Evolutionary conservation across 2,329 filamentous ascomycete genomes (phyloP).

Genomic region (Phyllachora maydis): DNA sequence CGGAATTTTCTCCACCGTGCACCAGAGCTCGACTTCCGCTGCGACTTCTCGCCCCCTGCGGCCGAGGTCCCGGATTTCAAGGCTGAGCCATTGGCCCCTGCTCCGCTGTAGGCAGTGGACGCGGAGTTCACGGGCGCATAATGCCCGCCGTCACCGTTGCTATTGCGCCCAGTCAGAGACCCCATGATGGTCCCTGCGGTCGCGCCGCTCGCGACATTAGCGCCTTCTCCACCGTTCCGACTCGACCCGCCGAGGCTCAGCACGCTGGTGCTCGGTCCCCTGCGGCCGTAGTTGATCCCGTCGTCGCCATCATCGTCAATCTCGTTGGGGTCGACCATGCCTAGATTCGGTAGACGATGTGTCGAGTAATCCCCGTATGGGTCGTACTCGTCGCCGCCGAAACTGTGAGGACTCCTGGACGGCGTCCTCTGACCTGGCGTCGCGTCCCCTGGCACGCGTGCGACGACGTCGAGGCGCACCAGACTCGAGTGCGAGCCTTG

Average conservation of each 20-base stretch:
- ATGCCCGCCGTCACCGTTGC: constrained; percentile 14
- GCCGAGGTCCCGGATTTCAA: constrained; percentile 11
- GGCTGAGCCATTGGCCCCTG: constrained; percentile 9
- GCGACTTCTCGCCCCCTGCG: constrained; percentile 36
- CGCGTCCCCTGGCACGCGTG: constrained; percentile 11
- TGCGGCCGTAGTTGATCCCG: constrained; percentile 38
- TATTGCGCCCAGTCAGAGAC: constrained; percentile 16
- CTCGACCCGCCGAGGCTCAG: constrained; percentile 31
- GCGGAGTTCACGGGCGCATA: constrained; percentile 32
- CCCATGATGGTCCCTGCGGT: constrained; percentile 21
- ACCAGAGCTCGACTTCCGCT: constrained; percentile 29
- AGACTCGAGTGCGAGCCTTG: constrained; percentile 21
- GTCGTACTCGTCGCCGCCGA: constrained; percentile 28
- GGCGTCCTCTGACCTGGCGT: constrained; percentile 15
- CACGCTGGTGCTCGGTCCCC: constrained; percentile 31
- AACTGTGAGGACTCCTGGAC: constrained; percentile 26
- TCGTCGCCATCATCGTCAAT: constrained; percentile 83
- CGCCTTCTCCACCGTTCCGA: constrained; percentile 14
- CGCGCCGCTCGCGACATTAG: constrained; percentile 20
- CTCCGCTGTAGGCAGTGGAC: constrained; percentile 11
- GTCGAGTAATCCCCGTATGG: constrained; percentile 42
- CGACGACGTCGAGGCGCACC: constrained; percentile 14
- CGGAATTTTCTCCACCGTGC: constrained; percentile 44
- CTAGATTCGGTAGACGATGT: constrained; percentile 25
- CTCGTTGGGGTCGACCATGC: constrained; percentile 53